Percentiles rank a stretch among this genome's conserved stretches.
These are phyloP conservation scores for Aquilaria yunnanensis DNA, from an alignment of 345 rosid genomes.

Conservation along the genomic window DNA sequence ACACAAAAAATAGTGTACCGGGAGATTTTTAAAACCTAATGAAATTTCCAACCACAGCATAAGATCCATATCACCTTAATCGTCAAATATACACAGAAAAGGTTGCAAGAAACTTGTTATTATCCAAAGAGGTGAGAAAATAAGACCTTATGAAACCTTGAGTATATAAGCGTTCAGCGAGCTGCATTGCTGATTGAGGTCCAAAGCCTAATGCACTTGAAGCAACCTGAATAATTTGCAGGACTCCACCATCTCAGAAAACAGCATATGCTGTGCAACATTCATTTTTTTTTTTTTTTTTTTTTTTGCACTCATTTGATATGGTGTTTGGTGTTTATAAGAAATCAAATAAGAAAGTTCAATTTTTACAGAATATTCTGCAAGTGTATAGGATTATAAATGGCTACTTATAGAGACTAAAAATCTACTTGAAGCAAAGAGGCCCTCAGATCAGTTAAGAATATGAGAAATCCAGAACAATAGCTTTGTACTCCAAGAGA, in stretches of 20 bases:
- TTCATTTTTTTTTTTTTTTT: neutral
- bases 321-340: too few relatives aligned
- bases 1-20: too few relatives aligned
- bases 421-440: too few relatives aligned
- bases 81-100: slow-evolving; percentile 6
- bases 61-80: neutral
- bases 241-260: neutral
- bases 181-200: slow-evolving; percentile 92
- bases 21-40: too few relatives aligned
- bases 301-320: too few relatives aligned
- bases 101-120: slow-evolving; percentile 12
- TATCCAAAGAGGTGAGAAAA: slow-evolving; percentile 10
- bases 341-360: neutral
- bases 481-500: too few relatives aligned
- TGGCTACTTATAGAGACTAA: neutral
- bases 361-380: neutral
- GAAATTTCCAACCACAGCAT: too few relatives aligned
- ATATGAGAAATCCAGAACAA: too few relatives aligned
- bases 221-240: slow-evolving; percentile 55
- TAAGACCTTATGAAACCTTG: slow-evolving; percentile 89
- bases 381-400: neutral
- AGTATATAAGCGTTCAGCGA: slow-evolving; percentile 85
- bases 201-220: slow-evolving; percentile 94
- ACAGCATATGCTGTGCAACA: neutral
- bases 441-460: too few relatives aligned